Evolutionary conservation across 2,329 filamentous ascomycete species (phyloP).

Genomic region (Gliomastix tumulicola): DNA sequence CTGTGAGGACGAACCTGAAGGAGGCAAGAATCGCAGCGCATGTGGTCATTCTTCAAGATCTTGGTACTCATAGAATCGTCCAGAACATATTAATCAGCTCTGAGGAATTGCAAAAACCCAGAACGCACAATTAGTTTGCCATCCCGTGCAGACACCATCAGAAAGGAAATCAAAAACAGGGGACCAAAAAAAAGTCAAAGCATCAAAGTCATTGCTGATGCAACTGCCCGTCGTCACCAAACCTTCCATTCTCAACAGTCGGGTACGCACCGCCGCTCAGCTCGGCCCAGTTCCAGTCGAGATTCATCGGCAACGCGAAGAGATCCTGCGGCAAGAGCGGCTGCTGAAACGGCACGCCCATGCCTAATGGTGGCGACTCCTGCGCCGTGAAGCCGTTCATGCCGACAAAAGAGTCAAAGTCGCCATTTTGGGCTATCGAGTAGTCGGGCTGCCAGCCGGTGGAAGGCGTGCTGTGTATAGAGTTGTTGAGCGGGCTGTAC

Average conservation of each 20-base stretch:
- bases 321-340: conserved; percentile 88
- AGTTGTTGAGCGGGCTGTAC: conserved; percentile 3
- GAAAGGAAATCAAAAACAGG: no score
- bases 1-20: no score
- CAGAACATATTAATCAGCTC: no score
- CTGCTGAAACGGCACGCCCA: conserved; percentile 45
- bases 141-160: no score
- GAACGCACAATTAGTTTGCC: no score
- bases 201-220: no score
- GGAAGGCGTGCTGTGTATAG: conserved; percentile 23
- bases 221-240: conserved; percentile 14
- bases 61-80: no score
- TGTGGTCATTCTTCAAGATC: no score
- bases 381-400: conserved; percentile 34
- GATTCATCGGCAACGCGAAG: conserved; percentile 92
- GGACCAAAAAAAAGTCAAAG: no score
- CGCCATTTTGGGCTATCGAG: conserved; percentile 21
- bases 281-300: conserved; percentile 80
- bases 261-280: conserved; percentile 61
- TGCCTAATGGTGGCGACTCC: conserved; percentile 22
- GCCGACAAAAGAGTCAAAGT: conserved; percentile 37
- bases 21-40: no score
- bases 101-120: no score
- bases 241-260: conserved; percentile 56
- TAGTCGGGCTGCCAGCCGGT: conserved; percentile 42